These are phyloP conservation scores for Lolium multiflorum DNA, from an alignment of 176 grass and related monocot genomes.

Conservation along the genomic window DNA sequence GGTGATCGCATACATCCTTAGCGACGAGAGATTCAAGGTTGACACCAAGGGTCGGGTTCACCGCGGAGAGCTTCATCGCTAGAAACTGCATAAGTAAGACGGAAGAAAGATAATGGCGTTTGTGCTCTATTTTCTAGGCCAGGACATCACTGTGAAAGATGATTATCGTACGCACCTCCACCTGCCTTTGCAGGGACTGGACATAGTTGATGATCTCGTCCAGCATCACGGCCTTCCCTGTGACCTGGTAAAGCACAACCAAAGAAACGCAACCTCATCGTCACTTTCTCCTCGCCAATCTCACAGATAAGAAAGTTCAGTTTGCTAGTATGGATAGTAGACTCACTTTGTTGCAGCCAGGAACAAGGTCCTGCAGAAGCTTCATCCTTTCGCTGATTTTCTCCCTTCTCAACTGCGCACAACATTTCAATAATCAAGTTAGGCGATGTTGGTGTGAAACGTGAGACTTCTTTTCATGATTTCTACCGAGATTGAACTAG, in stretches of 20 bases:
- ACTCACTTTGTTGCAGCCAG: constrained; percentile 89
- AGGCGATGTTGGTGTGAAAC: not conserved
- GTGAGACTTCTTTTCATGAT: not conserved
- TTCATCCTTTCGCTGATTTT: constrained; percentile 99
- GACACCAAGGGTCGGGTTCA: constrained; percentile 83
- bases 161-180: constrained; percentile 60
- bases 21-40: constrained; percentile 78
- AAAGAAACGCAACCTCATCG: not conserved
- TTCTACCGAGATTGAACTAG: not conserved
- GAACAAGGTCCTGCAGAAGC: constrained; percentile 94
- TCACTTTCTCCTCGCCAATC: not conserved
- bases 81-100: constrained; percentile 65
- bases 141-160: not conserved
- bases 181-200: constrained; percentile 95
- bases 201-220: constrained; percentile 99
- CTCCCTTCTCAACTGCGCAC: constrained; percentile 81
- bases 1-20: constrained; percentile 66
- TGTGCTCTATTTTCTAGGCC: not conserved
- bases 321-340: not conserved
- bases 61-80: constrained; percentile 92
- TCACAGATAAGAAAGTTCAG: not conserved
- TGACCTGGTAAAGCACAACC: constrained; percentile 57
- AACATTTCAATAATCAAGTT: not conserved
- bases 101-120: not conserved
- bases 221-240: constrained; percentile 98